Base-by-base conservation (phyloP, 176 grass and related monocot species). In the Eragrostis curvula region DNA sequence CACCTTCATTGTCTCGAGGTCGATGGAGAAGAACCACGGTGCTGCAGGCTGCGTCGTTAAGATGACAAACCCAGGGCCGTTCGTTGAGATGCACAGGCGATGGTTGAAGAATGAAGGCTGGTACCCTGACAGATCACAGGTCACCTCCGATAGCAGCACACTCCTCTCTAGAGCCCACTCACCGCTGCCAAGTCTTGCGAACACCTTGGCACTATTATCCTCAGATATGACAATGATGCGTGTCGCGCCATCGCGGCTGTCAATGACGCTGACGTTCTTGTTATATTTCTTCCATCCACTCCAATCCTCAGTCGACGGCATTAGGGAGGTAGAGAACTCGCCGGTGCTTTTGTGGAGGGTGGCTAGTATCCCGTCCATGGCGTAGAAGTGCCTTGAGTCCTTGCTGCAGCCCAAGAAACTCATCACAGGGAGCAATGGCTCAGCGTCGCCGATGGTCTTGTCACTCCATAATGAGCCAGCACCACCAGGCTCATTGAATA, bases 351-450 rank as follows among this genome's bases (percentile, higher is more conserved):
- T 2, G 6, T 36, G 36, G 2, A 65, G 62, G 0, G 3, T 14
- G 0, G 36, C 1, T 18, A 36, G 7, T 18, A 0, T 18, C 28
- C 62, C 9, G 6, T 30, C 7, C 18, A 9, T 0, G 63, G 3
- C 0, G 13, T 17, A 17, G 8, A 67, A 67, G 17, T 67, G 41
- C 64, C 16, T 12, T 0, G 8, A 41, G 18, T 36, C 15, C 3
- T 16, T 15, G 16, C 30, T 2, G 1, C 16, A 7, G 9, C 63
- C 63, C 30, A 66, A 39, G 16, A 9, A 0, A 16, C 0, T 0
- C 7, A 14, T 6, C 12, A 0, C 1, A 12, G 3, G 0, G 17
- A 42, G 2, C 17, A 0, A 20, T 20, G 32, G 32, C 1, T 3
- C 8, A 3, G 18, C 39, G 28, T 8, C 15, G 16, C 9, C 44